Conservation (phyloP, 163 green algal species). For the Coccomyxa subellipsoidea region DNA sequence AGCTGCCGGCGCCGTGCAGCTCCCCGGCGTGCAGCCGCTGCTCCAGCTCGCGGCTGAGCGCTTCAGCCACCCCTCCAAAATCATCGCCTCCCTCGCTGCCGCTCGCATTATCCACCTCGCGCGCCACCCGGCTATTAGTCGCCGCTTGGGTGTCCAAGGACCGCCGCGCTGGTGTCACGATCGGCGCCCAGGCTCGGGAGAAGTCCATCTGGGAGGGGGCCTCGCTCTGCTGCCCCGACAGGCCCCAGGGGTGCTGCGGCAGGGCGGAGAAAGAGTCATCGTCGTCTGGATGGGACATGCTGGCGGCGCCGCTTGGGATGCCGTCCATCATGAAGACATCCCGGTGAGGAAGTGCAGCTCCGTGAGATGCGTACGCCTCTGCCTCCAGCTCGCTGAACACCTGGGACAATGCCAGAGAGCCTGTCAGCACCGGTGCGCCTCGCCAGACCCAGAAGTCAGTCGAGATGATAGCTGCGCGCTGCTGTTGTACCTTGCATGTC, state of each 20-base stretch:
- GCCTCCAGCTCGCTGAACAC: conserved; percentile 6
- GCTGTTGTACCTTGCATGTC: neutral
- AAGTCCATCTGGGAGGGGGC: neutral
- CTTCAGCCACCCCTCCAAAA: neutral
- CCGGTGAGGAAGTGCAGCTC: neutral
- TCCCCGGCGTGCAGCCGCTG: neutral
- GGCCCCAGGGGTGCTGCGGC: neutral
- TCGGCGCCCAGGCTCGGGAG: neutral
- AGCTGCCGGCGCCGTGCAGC: conserved; percentile 17
- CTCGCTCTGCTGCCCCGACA: neutral
- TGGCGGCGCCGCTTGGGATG: neutral
- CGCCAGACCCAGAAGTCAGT: too few species aligned
- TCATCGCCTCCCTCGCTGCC: neutral
- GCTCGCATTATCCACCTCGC: neutral
- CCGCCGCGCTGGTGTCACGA: neutral
- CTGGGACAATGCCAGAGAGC: neutral
- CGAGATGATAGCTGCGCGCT: too few species aligned
- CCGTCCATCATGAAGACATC: neutral
- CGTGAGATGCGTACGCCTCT: neutral
- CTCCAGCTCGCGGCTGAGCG: conserved; percentile 14
- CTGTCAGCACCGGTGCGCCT: neutral
- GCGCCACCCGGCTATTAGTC: neutral
- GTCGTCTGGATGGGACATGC: neutral
- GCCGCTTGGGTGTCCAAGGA: neutral
- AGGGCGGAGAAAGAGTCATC: neutral